phyloP scores from a whole-genome alignment of 495 filamentous ascomycete species.

The Collariella sp. region DNA sequence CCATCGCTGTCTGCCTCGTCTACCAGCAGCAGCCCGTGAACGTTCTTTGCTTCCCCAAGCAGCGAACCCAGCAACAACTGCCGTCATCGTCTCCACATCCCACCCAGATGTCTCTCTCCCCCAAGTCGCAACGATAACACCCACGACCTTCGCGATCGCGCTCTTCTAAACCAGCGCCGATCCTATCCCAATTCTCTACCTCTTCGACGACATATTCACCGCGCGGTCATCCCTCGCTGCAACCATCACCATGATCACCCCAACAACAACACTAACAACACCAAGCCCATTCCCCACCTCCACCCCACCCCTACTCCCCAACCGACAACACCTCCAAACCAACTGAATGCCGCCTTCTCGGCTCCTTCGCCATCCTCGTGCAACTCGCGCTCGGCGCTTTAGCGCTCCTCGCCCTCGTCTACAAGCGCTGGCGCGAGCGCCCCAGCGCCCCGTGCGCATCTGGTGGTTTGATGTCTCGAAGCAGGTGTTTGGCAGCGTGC shows the following conservation, averaged over 20 bases:
- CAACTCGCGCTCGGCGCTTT: conserved; percentile 80
- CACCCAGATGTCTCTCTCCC: conserved; percentile 14
- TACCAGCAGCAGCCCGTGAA: background rate
- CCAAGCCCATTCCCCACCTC: background rate
- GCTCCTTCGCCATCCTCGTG: conserved; percentile 78
- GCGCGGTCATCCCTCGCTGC: background rate
- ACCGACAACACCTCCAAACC: conserved; percentile 21
- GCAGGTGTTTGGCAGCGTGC: conserved; percentile 87
- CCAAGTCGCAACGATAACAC: conserved; percentile 22
- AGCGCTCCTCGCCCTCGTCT: conserved; percentile 78
- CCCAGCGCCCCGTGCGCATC: conserved; percentile 88
- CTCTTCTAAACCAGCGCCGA: conserved; percentile 19
- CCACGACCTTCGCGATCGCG: conserved; percentile 15
- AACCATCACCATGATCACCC: conserved; percentile 9
- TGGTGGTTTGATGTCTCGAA: conserved; percentile 97
- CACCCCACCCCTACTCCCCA: conserved; percentile 23
- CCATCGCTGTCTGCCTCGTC: background rate
- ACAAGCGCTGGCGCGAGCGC: conserved; percentile 84
- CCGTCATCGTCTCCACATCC: conserved; percentile 3
- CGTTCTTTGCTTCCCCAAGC: background rate
- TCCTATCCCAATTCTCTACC: conserved; percentile 17
- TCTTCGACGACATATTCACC: background rate
- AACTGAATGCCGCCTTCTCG: conserved; percentile 75
- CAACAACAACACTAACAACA: background rate
- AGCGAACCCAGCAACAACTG: background rate